A percentile compares a stretch with the other conserved stretches of the same genome.
These are phyloP conservation scores for Choiromyces venosus DNA, from an alignment of 495 filamentous ascomycete species.

Conservation along the genomic window DNA sequence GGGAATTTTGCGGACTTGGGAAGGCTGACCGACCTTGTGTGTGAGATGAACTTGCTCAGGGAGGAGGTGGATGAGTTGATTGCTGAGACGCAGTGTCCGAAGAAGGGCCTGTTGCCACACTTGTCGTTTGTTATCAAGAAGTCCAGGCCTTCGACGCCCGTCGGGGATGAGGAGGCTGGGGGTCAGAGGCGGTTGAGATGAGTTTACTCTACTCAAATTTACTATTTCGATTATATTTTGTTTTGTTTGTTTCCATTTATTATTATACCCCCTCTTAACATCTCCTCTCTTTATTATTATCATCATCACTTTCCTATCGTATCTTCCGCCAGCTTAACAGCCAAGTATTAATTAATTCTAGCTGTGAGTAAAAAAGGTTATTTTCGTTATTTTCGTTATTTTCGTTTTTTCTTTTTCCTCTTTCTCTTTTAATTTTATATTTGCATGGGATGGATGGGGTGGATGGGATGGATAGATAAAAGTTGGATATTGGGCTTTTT, in stretches of 20 bases:
- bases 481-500: conserved; percentile 14
- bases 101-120: conserved; percentile 36
- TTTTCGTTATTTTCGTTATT: too few relatives aligned
- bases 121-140: conserved; percentile 37
- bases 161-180: conserved; percentile 13
- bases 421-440: conserved; percentile 14
- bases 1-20: conserved; percentile 34
- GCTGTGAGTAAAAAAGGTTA: background rate
- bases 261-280: background rate
- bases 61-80: conserved; percentile 39
- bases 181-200: background rate
- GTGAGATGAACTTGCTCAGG: conserved; percentile 37
- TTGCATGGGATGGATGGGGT: background rate
- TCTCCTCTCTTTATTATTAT: background rate
- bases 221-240: background rate
- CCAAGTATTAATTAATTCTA: background rate
- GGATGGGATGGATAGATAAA: conserved; percentile 4
- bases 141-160: conserved; percentile 24
- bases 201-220: conserved; percentile 2
- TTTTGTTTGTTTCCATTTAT: background rate
- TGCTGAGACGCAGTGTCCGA: conserved; percentile 39
- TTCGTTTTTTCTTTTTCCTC: conserved; percentile 5
- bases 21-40: conserved; percentile 34
- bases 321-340: background rate
- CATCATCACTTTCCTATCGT: background rate